Evolutionary conservation across 1,284 basidiomycete species (phyloP).

Genomic region (Baeospora myosura): DNA sequence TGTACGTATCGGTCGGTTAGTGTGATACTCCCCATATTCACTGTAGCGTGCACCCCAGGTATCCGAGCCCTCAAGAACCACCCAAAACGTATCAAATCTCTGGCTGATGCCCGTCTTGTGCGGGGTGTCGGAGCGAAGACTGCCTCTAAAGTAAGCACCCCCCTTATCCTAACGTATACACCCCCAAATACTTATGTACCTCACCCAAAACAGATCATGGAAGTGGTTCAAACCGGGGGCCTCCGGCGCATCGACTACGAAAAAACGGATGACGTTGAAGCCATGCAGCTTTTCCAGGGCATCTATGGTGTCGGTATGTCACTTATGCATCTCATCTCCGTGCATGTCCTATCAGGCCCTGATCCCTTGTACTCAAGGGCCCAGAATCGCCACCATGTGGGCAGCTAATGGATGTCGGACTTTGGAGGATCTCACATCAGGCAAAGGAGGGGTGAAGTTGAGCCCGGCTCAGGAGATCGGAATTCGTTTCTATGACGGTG

Average conservation of each 20-base stretch:
- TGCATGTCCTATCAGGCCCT: background rate
- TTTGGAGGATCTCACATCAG: conserved; percentile 61
- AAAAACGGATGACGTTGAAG: conserved; percentile 48
- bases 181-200: conserved; percentile 2
- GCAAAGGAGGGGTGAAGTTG: conserved; percentile 58
- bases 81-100: conserved; percentile 54
- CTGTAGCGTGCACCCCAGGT: conserved; percentile 28
- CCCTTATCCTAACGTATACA: conserved; percentile 3
- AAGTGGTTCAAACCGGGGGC: conserved; percentile 66
- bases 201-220: conserved; percentile 51
- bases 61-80: conserved; percentile 47
- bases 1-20: conserved; percentile 28
- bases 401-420: conserved; percentile 72
- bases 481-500: conserved; percentile 71
- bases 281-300: conserved; percentile 52
- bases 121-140: conserved; percentile 68
- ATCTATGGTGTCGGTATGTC: conserved; percentile 80
- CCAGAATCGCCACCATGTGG: conserved; percentile 60
- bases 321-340: conserved; percentile 30
- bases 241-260: conserved; percentile 57
- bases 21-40: background rate
- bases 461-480: conserved; percentile 68
- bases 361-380: conserved; percentile 33
- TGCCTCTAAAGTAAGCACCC: conserved; percentile 56
- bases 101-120: conserved; percentile 57